Evolutionary conservation across 176 grass and related monocot species (phyloP).

Genomic region (Eleusine indica): DNA sequence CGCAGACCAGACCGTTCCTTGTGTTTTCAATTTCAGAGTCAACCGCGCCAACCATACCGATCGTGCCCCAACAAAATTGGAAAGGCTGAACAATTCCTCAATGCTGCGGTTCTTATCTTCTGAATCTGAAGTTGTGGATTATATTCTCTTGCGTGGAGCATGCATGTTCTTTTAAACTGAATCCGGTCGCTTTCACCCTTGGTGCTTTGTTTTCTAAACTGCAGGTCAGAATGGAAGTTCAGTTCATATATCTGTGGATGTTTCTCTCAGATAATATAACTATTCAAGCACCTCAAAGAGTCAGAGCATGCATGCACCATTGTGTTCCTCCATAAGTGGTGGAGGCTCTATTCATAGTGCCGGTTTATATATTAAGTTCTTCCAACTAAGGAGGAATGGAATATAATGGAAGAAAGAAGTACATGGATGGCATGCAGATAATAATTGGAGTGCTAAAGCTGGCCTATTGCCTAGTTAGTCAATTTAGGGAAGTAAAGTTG

Average conservation of each 20-base stretch:
- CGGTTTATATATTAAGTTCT: background rate
- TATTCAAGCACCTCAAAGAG: conserved; percentile 37
- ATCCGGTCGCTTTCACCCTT: conserved; percentile 28
- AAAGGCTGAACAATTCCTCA: conserved; percentile 37
- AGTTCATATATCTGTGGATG: conserved; percentile 22
- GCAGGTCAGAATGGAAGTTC: conserved; percentile 28
- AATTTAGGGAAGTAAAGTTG: conserved; percentile 16
- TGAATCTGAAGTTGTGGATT: conserved; percentile 9
- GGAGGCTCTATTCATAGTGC: conserved; percentile 22
- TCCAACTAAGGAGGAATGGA: background rate
- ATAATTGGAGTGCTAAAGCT: background rate
- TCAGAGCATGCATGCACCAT: conserved; percentile 18
- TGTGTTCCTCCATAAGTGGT: conserved; percentile 30
- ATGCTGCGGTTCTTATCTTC: conserved; percentile 23
- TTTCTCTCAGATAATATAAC: conserved; percentile 22
- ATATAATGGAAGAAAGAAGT: background rate
- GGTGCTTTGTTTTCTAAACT: conserved; percentile 21
- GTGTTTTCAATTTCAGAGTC: conserved; percentile 35
- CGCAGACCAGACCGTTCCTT: background rate
- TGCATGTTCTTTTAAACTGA: conserved; percentile 41
- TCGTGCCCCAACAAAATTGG: conserved; percentile 36
- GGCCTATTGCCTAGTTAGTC: background rate
- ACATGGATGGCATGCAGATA: background rate
- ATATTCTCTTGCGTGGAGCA: conserved; percentile 18
- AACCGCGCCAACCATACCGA: conserved; percentile 14